phyloP scores from a whole-genome alignment of 257 asterid species.

The Gynochthodes officinalis region DNA sequence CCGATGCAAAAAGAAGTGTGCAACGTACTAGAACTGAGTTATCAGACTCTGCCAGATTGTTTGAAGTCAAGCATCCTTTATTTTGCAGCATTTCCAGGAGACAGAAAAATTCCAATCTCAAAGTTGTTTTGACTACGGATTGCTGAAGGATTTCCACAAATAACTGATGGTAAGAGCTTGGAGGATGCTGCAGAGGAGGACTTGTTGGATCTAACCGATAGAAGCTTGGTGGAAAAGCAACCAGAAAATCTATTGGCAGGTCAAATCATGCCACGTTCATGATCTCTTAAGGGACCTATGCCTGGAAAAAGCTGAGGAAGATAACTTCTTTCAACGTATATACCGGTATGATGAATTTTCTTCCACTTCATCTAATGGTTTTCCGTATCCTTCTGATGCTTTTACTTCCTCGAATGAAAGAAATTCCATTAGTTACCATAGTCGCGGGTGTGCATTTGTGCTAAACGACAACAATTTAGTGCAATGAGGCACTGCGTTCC shows the following conservation, averaged over 20 bases:
- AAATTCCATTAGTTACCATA: no score
- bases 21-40: constrained; percentile 27
- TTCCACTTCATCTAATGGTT: background rate
- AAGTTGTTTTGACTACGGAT: constrained; percentile 18
- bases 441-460: background rate
- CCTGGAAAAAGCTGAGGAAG: constrained; percentile 7
- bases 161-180: background rate
- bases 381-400: background rate
- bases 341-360: background rate
- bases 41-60: constrained; percentile 17
- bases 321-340: constrained; percentile 2
- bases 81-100: constrained; percentile 20
- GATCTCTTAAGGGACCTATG: constrained; percentile 14
- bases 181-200: constrained; percentile 11
- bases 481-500: no score
- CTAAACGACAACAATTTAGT: background rate
- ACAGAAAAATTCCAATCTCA: background rate
- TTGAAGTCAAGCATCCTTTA: constrained; percentile 21
- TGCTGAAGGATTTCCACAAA: constrained; percentile 9
- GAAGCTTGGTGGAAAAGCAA: constrained; percentile 1
- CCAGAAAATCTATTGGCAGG: background rate
- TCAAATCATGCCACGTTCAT: constrained; percentile 18
- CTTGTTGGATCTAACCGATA: background rate
- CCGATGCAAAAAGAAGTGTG: background rate
- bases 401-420: no score